Conservation (phyloP, 495 filamentous ascomycete species). For the Ascobolus immersus region DNA sequence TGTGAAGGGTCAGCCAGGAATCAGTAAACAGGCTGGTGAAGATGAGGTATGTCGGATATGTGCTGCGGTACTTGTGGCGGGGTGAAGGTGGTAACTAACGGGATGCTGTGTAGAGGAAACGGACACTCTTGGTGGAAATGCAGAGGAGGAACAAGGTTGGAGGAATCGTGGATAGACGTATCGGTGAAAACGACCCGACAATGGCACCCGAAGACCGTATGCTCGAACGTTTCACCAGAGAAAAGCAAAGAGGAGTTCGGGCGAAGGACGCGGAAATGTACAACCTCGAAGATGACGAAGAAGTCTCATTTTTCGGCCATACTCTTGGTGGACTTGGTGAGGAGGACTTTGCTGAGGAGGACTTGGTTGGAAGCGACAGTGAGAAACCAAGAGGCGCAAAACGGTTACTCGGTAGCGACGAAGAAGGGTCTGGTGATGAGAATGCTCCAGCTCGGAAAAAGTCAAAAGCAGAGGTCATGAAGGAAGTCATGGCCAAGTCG, state of each 20-base stretch:
- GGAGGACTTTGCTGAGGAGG: conserved; percentile 52
- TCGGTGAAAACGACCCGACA: conserved; percentile 81
- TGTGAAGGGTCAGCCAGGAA: conserved; percentile 41
- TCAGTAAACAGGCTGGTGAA: conserved; percentile 66
- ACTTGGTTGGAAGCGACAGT: conserved; percentile 31
- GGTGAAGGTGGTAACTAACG: background rate
- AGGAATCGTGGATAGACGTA: conserved; percentile 73
- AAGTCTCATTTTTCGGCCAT: conserved; percentile 65
- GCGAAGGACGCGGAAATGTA: conserved; percentile 28
- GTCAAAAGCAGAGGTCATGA: conserved; percentile 83
- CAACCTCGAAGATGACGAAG: conserved; percentile 59
- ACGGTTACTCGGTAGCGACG: conserved; percentile 23
- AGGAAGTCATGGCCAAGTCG: conserved; percentile 91
- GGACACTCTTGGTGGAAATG: conserved; percentile 67
- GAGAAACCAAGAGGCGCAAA: conserved; percentile 30
- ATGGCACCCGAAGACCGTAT: conserved; percentile 89
- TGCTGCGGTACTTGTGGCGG: no score
- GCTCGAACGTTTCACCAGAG: conserved; percentile 64
- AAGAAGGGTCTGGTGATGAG: conserved; percentile 24
- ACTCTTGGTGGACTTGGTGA: conserved; percentile 27
- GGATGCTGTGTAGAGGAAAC: conserved; percentile 12
- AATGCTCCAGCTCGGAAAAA: conserved; percentile 51
- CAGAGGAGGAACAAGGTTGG: conserved; percentile 67
- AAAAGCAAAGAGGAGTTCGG: conserved; percentile 35
- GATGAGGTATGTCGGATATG: conserved; percentile 39